phyloP scores from a whole-genome alignment of 2,329 filamentous ascomycete genomes.

The Pseudogymnoascus sp. region DNA sequence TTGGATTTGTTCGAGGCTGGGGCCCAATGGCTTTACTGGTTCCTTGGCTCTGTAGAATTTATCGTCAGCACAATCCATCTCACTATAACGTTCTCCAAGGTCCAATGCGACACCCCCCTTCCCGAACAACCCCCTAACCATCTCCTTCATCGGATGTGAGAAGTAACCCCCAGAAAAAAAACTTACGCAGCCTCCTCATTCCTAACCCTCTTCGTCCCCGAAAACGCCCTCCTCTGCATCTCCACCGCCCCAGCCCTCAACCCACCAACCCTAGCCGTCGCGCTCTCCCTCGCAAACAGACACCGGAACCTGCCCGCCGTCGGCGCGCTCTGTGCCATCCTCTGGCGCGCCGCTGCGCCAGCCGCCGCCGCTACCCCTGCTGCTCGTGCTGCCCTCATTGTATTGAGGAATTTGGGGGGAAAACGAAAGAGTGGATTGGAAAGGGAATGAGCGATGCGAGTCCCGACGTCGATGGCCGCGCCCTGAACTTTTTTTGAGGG shows the following conservation, averaged over 20 bases:
- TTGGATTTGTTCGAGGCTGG: constrained; percentile 54
- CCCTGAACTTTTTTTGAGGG: constrained; percentile 4
- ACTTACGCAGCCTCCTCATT: constrained; percentile 9
- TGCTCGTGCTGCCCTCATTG: constrained; percentile 11
- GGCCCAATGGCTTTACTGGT: background rate
- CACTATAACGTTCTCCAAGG: background rate
- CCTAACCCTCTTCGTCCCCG: background rate
- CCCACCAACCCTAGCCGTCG: background rate
- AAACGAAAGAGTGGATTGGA: background rate
- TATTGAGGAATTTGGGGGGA: background rate
- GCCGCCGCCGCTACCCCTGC: background rate
- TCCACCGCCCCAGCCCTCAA: background rate
- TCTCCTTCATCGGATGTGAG: background rate
- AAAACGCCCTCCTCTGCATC: constrained; percentile 11
- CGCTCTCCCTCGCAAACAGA: constrained; percentile 6
- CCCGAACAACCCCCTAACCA: background rate
- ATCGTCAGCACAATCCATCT: background rate
- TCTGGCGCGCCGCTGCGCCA: background rate
- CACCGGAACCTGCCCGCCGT: constrained; percentile 6
- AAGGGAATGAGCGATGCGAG: background rate
- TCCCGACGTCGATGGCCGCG: background rate
- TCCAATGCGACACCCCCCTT: background rate
- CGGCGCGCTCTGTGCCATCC: background rate
- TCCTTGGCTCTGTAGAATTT: background rate
- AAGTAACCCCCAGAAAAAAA: background rate